These are phyloP conservation scores for Prunus yedoensis DNA, from an alignment of 331 rosid genomes.

Conservation along the genomic window DNA sequence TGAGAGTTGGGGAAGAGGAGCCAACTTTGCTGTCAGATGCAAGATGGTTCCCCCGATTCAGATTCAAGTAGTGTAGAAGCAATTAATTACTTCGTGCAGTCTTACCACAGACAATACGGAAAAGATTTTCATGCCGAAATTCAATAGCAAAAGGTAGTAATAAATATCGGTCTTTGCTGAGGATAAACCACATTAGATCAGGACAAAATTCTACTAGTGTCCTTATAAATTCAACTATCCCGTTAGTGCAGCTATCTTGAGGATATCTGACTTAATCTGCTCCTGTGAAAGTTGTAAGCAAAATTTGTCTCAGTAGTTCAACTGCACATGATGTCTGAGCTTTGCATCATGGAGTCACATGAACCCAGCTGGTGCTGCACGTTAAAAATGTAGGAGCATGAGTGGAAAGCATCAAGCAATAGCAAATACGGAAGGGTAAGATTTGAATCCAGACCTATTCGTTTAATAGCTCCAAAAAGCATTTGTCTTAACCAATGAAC, in stretches of 20 bases:
- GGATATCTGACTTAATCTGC: neutral
- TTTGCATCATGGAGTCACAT: conserved; percentile 11
- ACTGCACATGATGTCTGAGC: conserved; percentile 10
- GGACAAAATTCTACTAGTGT: conserved; percentile 40
- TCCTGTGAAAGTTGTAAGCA: neutral
- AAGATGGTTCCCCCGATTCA: conserved; percentile 33
- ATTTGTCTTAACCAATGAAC: neutral
- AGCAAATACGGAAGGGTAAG: neutral
- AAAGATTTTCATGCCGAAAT: conserved; percentile 47
- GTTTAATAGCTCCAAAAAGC: conserved; percentile 11
- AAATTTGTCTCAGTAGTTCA: conserved; percentile 7
- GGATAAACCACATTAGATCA: conserved; percentile 41
- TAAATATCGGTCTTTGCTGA: neutral
- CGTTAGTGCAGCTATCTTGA: neutral
- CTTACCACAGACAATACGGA: conserved; percentile 34
- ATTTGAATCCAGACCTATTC: neutral
- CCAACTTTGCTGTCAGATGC: conserved; percentile 49
- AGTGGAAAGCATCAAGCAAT: neutral
- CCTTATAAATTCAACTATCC: conserved; percentile 46
- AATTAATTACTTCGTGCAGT: conserved; percentile 31
- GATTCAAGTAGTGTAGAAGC: conserved; percentile 16
- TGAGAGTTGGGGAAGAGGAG: conserved; percentile 25
- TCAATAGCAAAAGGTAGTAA: conserved; percentile 40
- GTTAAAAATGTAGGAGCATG: neutral
- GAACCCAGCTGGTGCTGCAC: conserved; percentile 3